Evolutionary conservation across 768 basidiomycete genomes (phyloP).

Genomic region (Hirschioporus abietinus): DNA sequence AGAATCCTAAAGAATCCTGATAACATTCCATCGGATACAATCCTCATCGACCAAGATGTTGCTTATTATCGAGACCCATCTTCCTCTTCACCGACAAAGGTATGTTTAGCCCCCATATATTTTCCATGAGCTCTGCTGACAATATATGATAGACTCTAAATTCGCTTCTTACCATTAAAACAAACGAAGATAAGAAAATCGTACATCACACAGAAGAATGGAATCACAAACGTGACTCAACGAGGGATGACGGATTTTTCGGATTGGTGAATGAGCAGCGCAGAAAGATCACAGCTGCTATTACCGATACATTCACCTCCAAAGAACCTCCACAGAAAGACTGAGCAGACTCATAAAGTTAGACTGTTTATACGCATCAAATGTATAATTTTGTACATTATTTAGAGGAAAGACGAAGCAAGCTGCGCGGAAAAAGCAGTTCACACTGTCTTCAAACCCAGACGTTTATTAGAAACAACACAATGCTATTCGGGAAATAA

Average conservation of each 20-base stretch:
- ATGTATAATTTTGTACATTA: background rate
- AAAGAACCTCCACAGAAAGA: constrained; percentile 13
- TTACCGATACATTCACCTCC: constrained; percentile 31
- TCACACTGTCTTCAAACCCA: too few relatives aligned
- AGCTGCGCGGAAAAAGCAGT: too few relatives aligned
- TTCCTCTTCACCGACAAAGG: constrained; percentile 37
- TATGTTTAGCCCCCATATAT: constrained; percentile 7
- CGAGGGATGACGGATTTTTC: constrained; percentile 35
- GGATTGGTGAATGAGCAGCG: constrained; percentile 40
- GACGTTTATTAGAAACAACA: background rate
- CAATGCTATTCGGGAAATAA: background rate
- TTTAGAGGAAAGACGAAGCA: background rate
- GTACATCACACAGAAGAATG: constrained; percentile 39
- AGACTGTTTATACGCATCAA: background rate
- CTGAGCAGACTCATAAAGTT: background rate
- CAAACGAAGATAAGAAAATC: constrained; percentile 33
- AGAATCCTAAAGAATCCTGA: constrained; percentile 37
- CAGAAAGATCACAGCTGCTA: constrained; percentile 35
- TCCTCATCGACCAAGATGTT: constrained; percentile 45
- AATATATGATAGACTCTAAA: constrained; percentile 27
- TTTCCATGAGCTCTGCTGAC: background rate
- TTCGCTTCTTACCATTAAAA: constrained; percentile 36
- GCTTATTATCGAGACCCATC: constrained; percentile 35
- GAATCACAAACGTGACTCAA: constrained; percentile 35
- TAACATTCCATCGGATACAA: constrained; percentile 28